Percentiles rank a stretch among this genome's conserved stretches.
phyloP scores from a whole-genome alignment of 116 monocot genomes.

The Dioscorea cayenensis region DNA sequence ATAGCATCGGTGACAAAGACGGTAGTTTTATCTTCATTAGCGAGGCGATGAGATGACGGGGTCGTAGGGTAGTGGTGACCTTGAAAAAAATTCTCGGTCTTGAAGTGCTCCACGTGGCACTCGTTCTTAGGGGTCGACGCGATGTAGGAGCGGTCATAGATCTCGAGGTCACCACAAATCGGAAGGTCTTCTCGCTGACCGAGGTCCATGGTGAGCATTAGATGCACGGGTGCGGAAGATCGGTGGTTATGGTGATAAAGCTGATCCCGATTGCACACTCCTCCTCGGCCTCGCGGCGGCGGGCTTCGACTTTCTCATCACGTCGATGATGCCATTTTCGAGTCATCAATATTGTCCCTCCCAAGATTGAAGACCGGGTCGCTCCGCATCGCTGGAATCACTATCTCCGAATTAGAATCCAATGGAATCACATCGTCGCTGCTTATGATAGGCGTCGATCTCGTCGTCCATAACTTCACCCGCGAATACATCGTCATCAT shows the following conservation, averaged over 20 bases:
- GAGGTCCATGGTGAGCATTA: too few species aligned
- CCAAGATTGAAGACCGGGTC: constrained; percentile 49
- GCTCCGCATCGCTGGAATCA: constrained; percentile 38
- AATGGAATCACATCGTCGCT: constrained; percentile 52
- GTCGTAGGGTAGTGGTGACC: constrained; percentile 96
- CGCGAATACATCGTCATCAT: constrained; percentile 2
- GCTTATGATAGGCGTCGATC: constrained; percentile 56
- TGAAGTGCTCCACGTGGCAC: constrained; percentile 78
- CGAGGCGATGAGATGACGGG: constrained; percentile 89
- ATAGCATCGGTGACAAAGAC: constrained; percentile 98
- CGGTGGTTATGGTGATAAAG: constrained; percentile 40
- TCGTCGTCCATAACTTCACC: constrained; percentile 45
- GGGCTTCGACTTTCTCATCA: constrained; percentile 96
- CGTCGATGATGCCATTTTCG: constrained; percentile 35
- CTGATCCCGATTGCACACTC: constrained; percentile 76
- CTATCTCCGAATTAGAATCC: constrained; percentile 20
- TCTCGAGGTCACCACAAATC: constrained; percentile 81
- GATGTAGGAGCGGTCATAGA: constrained; percentile 68
- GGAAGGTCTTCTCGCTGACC: constrained; percentile 86
- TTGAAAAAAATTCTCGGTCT: constrained; percentile 83
- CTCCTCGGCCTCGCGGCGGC: constrained; percentile 77
- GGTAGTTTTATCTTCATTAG: constrained; percentile 80
- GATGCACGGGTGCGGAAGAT: neutral
- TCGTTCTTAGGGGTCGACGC: constrained; percentile 86
- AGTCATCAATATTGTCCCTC: neutral